Evolutionary conservation across 148 eudicot species (phyloP).

Genomic region (Vaccinium myrtillus): DNA sequence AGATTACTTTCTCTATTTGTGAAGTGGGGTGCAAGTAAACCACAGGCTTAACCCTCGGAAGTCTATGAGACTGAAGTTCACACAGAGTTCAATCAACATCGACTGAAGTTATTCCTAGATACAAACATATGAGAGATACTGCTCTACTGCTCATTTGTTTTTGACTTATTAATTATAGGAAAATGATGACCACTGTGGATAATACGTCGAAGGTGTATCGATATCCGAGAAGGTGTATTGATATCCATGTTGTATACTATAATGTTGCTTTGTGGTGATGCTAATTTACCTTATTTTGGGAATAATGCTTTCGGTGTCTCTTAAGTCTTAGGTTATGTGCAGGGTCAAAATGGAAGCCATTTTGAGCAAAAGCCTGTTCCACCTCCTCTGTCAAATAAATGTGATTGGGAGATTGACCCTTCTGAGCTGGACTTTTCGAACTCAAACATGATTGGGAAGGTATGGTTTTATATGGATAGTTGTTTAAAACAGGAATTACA

Average conservation of each 20-base stretch:
- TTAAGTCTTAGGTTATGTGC: conserved; percentile 24
- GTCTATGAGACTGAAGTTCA: not conserved
- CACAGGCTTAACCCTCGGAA: not conserved
- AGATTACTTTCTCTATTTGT: not conserved
- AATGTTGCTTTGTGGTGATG: not conserved
- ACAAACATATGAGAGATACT: not conserved
- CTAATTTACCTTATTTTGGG: not conserved
- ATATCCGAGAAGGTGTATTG: too few species aligned
- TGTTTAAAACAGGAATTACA: not conserved
- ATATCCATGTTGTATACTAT: not conserved
- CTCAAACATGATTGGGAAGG: conserved; percentile 83
- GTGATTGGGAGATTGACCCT: conserved; percentile 98
- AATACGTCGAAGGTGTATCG: too few species aligned
- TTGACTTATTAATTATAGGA: not conserved
- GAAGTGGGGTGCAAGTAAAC: not conserved
- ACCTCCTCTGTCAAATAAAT: conserved; percentile 88
- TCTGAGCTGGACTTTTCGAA: conserved; percentile 80
- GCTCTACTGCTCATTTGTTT: conserved; percentile 1
- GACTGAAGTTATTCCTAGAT: not conserved
- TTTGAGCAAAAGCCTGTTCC: conserved; percentile 87
- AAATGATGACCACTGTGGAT: too few species aligned
- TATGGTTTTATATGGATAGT: conserved; percentile 28
- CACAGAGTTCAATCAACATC: not conserved
- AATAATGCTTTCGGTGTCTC: conserved; percentile 12
- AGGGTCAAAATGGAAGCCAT: conserved; percentile 99